Evolutionary conservation across 2,329 filamentous ascomycete species (phyloP).

Genomic region (Aspergillus fumigatiaffinis): DNA sequence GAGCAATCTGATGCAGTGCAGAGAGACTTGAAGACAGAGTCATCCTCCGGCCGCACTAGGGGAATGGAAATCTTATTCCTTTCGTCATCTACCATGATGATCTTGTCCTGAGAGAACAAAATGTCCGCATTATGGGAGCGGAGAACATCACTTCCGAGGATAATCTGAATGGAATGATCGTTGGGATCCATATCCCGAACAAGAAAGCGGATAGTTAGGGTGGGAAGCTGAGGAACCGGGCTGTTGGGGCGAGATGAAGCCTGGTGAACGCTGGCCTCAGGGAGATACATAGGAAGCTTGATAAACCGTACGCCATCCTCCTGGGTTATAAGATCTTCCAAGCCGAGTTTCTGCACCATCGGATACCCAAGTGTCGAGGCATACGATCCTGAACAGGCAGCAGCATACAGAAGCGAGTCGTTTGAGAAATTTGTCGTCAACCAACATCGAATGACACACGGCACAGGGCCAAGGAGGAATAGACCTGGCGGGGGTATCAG

Average conservation of each 20-base stretch:
- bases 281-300: slow-evolving; percentile 78
- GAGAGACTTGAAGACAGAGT: slow-evolving; percentile 72
- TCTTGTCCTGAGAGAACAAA: slow-evolving; percentile 83
- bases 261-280: slow-evolving; percentile 76
- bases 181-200: slow-evolving; percentile 55
- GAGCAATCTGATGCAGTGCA: slow-evolving; percentile 50
- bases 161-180: slow-evolving; percentile 68
- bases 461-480: slow-evolving; percentile 81
- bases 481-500: slow-evolving; percentile 78
- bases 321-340: slow-evolving; percentile 63
- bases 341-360: slow-evolving; percentile 69
- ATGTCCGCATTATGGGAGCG: slow-evolving; percentile 85
- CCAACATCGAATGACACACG: slow-evolving; percentile 95
- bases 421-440: slow-evolving; percentile 87
- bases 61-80: slow-evolving; percentile 84
- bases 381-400: slow-evolving; percentile 87
- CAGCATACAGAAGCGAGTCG: slow-evolving; percentile 82
- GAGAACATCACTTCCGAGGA: slow-evolving; percentile 84
- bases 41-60: slow-evolving; percentile 87
- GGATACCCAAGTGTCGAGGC: slow-evolving; percentile 75
- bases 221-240: slow-evolving; percentile 74
- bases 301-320: slow-evolving; percentile 65
- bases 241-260: slow-evolving; percentile 69
- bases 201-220: slow-evolving; percentile 74
- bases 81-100: slow-evolving; percentile 83